Evolutionary conservation across 2,329 filamentous ascomycete species (phyloP).

Genomic region (Colletotrichum sp.): DNA sequence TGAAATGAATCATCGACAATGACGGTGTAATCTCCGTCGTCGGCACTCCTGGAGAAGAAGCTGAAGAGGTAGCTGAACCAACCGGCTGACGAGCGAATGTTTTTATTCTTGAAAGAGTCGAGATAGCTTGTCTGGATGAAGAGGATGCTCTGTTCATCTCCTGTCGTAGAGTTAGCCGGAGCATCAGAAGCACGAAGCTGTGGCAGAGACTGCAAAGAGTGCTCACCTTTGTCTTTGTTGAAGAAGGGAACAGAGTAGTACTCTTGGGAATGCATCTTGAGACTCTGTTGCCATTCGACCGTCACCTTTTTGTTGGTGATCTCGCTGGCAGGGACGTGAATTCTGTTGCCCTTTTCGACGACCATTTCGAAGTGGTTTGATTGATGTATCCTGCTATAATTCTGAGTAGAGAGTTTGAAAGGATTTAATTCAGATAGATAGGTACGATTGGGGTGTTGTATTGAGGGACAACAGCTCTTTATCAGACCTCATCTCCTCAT

Average conservation of each 20-base stretch:
- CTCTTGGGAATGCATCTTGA: neutral
- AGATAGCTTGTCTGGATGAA: neutral
- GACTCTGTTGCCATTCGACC: neutral
- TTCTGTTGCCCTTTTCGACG: neutral
- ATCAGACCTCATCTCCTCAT: neutral
- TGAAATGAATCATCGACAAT: neutral
- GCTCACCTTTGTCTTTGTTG: neutral
- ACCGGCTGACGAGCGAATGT: neutral
- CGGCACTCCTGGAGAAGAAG: neutral
- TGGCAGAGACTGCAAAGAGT: neutral
- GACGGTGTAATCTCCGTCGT: neutral
- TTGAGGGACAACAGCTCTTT: neutral
- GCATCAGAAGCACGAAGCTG: neutral
- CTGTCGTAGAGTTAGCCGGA: neutral
- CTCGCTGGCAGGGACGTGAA: neutral
- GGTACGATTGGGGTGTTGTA: accelerated
- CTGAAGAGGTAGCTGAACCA: neutral
- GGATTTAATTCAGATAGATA: accelerated
- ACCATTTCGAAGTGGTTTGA: neutral
- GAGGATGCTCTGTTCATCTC: neutral
- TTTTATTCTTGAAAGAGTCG: neutral
- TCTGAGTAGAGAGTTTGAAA: neutral
- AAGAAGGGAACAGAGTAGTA: neutral
- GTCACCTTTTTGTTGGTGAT: neutral
- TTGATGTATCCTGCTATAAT: neutral